Evolutionary conservation across 169 alveolate species (phyloP).

Genomic region (Babesia bovis): DNA sequence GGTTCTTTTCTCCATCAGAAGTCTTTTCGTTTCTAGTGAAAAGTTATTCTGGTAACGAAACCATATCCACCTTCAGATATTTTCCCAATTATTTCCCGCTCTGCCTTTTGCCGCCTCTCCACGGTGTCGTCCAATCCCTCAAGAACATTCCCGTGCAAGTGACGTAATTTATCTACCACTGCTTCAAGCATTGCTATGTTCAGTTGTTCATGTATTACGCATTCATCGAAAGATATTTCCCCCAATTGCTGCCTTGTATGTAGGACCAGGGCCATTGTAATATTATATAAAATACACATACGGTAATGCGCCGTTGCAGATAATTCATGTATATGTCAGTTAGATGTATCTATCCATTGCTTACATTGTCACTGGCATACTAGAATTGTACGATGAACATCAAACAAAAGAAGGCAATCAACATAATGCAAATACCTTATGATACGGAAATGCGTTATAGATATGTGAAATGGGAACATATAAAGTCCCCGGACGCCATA

Average conservation of each 20-base stretch:
- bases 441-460: too few relatives aligned
- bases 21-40: constrained; percentile 22
- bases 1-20: neutral
- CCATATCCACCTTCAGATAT: constrained; percentile 15
- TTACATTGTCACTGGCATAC: too few relatives aligned
- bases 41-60: neutral
- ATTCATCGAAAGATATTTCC: constrained; percentile 16
- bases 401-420: too few relatives aligned
- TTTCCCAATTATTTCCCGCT: neutral
- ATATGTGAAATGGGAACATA: too few relatives aligned
- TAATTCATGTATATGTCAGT: too few relatives aligned
- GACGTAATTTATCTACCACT: constrained; percentile 6
- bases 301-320: too few relatives aligned
- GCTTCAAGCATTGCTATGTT: constrained; percentile 11
- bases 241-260: constrained; percentile 18
- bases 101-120: neutral
- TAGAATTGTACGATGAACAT: too few relatives aligned
- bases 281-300: too few relatives aligned
- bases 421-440: too few relatives aligned
- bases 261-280: constrained; percentile 1
- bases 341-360: too few relatives aligned
- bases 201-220: constrained; percentile 22
- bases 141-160: constrained; percentile 1
- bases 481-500: too few relatives aligned
- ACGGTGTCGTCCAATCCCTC: neutral